Base-by-base conservation (phyloP, 768 basidiomycete genomes). In the Hypholoma fasciculare region DNA sequence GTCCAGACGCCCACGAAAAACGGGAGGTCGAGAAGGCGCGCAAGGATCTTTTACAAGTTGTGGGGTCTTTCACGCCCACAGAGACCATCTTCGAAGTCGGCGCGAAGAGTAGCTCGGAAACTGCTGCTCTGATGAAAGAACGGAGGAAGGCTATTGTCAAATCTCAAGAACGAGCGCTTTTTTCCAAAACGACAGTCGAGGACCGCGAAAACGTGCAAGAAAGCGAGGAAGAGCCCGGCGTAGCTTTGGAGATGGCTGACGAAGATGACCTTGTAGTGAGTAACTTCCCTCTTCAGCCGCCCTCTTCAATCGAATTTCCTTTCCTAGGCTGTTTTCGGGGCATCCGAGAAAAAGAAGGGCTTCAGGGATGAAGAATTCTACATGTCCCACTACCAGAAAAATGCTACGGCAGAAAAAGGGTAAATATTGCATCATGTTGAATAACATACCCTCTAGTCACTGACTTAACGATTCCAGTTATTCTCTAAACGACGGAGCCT, bases 21-120 rank as follows among this genome's bases (percentile, higher is more conserved):
- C 70, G 76, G 30, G 74, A 72, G 6, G 73, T 77, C 46, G 85
- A 87, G 53, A 78, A 81, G 37, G 82, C 81, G 39, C 82, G 89
- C 58, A 83, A 87, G 46, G 78, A 79, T 20, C 77, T 98, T 38
- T 75, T 98, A 37, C 80, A 81, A 34, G 81, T 81, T n/a, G 87
- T 98, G 49, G 88, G 85, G 62, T 78, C 89, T 5, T 98, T 97
- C 78, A 82, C 77, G 20, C 96, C 96, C 14, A 69, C 79, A 0
- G 96, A 98, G 71, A 98, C 96, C 0, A 88, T 97, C 34, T 89
- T 98, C 59, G 96, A 98, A 73, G 78, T 95, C 34, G 92, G 90
- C 0, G 82, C 85, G 9, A 86, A 92, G 64, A 90, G 89, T 2
- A 86, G 80, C 56, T 69, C 75, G 0, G 79, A 76, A 2, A 87